Percentiles rank a stretch among this genome's conserved stretches.
Evolutionary conservation across 306 rosid genomes (phyloP).

Genomic region (apple (Malus domestica)): DNA sequence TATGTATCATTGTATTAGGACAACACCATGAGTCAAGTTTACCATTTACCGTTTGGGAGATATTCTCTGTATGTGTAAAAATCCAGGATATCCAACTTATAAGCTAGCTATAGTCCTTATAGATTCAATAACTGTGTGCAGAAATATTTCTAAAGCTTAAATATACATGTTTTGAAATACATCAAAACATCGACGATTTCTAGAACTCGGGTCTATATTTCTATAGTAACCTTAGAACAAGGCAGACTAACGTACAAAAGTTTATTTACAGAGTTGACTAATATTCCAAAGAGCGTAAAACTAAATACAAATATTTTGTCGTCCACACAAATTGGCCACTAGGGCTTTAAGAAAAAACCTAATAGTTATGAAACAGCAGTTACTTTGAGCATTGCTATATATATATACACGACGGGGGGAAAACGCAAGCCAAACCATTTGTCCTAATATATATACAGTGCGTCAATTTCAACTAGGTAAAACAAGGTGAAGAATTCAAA

Average conservation of each 20-base stretch:
- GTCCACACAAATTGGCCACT: not conserved
- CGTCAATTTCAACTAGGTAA: not conserved
- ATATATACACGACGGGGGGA: not conserved
- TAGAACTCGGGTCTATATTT: no score
- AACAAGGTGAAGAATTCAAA: not conserved
- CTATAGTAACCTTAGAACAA: no score
- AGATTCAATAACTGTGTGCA: not conserved
- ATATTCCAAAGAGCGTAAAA: not conserved
- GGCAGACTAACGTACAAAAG: not conserved
- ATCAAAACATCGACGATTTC: not conserved
- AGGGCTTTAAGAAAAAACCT: not conserved
- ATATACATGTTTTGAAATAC: not conserved
- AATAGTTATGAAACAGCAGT: not conserved
- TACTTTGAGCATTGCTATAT: not conserved
- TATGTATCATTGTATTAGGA: not conserved
- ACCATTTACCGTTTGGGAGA: not conserved
- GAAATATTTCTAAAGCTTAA: not conserved
- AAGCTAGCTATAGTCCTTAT: not conserved
- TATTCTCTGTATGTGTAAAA: no score
- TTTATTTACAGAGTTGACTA: no score
- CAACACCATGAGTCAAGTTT: not conserved
- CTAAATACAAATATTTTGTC: not conserved
- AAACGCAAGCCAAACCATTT: not conserved
- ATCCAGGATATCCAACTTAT: not conserved
- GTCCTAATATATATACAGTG: not conserved